These are phyloP conservation scores for Dictyostelium citrinum DNA, from an alignment of 78 protist species.

Conservation along the genomic window DNA sequence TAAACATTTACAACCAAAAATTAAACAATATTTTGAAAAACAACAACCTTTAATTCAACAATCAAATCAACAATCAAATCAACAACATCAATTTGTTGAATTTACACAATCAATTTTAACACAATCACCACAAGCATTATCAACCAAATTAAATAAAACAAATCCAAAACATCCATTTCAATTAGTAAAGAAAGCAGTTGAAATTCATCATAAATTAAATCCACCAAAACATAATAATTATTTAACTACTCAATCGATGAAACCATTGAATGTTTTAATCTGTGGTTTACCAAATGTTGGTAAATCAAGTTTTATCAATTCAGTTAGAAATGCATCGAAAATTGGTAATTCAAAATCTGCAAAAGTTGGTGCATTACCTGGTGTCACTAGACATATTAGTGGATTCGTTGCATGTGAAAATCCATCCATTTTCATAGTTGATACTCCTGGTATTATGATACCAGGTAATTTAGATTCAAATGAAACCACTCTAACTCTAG, in stretches of 20 bases:
- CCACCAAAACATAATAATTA: neutral
- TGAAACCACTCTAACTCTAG: slow-evolving; percentile 25
- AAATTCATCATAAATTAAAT: slow-evolving; percentile 4
- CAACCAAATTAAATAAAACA: neutral
- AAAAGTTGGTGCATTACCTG: slow-evolving; percentile 70
- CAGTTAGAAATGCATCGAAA: slow-evolving; percentile 20
- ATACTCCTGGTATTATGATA: slow-evolving; percentile 81
- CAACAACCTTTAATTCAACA: neutral
- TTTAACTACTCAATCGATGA: neutral
- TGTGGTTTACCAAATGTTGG: slow-evolving; percentile 79
- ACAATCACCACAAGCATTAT: neutral
- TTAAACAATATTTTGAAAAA: neutral
- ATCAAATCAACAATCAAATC: neutral
- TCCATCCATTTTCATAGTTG: slow-evolving; percentile 73
- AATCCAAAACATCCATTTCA: slow-evolving; percentile 57
- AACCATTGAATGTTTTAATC: slow-evolving; percentile 27
- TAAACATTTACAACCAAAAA: slow-evolving; percentile 8
- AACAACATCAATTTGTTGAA: neutral
- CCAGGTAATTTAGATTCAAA: slow-evolving; percentile 35
- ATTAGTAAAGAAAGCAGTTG: slow-evolving; percentile 18
- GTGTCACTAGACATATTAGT: slow-evolving; percentile 62
- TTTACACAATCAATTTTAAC: neutral
- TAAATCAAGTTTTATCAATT: slow-evolving; percentile 56
- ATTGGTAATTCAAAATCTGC: slow-evolving; percentile 27
- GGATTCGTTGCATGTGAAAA: slow-evolving; percentile 58